Percentiles rank a stretch among this genome's conserved stretches.
Evolutionary conservation across 2,329 filamentous ascomycete species (phyloP).

Genomic region (Phaeophleospora eucalypticola): DNA sequence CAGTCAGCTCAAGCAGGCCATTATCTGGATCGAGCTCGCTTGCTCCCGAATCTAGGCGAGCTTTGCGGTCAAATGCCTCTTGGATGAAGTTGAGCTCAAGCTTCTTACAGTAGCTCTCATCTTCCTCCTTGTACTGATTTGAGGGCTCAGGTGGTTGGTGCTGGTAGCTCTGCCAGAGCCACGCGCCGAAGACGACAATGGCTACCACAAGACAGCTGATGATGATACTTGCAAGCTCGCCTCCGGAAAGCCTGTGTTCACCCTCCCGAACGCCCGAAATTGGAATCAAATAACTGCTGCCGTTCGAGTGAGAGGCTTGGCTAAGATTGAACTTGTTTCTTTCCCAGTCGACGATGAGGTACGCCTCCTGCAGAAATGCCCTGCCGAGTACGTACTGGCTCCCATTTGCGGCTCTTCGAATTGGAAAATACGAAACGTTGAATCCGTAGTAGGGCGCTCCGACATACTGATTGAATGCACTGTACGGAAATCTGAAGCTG

Average conservation of each 20-base stretch:
- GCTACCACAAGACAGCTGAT: too few species aligned
- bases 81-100: not conserved
- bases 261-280: too few species aligned
- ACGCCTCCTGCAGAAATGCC: constrained; percentile 31
- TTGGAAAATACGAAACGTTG: constrained; percentile 22
- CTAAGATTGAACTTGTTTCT: constrained; percentile 14
- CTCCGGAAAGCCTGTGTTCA: too few species aligned
- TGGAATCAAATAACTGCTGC: not conserved
- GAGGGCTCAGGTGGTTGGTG: too few species aligned
- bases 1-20: not conserved
- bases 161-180: too few species aligned
- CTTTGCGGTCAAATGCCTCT: not conserved
- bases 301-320: constrained; percentile 5
- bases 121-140: too few species aligned
- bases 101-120: too few species aligned
- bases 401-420: constrained; percentile 24
- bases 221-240: too few species aligned
- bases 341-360: constrained; percentile 19
- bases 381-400: constrained; percentile 28
- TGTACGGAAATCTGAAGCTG: constrained; percentile 28
- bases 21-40: not conserved
- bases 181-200: too few species aligned
- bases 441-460: constrained; percentile 14
- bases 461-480: constrained; percentile 29
- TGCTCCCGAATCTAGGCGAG: not conserved